Conservation (phyloP, 192 early-diverging fungal genomes). For the Backusella luteola region DNA sequence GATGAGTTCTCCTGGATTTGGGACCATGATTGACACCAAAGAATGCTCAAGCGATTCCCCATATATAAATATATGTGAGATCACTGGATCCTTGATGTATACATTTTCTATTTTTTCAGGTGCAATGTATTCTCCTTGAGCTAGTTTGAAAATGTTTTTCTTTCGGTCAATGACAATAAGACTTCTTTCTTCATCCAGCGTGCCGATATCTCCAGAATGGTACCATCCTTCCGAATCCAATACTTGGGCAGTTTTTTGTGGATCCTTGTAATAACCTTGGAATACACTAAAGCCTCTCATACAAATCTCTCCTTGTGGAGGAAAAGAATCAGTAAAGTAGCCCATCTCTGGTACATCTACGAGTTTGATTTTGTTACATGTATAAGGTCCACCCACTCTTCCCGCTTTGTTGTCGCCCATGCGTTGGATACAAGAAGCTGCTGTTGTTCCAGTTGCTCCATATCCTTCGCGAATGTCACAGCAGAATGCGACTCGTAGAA, state of each 20-base stretch:
- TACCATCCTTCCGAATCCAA: conserved; percentile 84
- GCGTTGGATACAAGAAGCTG: conserved; percentile 52
- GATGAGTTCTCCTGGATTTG: conserved; percentile 58
- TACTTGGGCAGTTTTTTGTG: conserved; percentile 70
- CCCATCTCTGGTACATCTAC: conserved; percentile 89
- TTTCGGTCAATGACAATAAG: conserved; percentile 80
- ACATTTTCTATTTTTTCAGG: conserved; percentile 85
- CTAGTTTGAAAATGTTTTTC: conserved; percentile 75
- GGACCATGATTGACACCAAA: conserved; percentile 75
- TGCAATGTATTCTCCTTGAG: conserved; percentile 68
- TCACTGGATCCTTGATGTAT: conserved; percentile 52
- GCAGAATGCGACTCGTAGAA: conserved; percentile 79
- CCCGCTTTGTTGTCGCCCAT: conserved; percentile 66
- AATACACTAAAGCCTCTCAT: conserved; percentile 76
- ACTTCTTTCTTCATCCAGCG: conserved; percentile 60
- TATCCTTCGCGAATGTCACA: conserved; percentile 81
- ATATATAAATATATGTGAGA: conserved; percentile 74
- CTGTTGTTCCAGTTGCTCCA: conserved; percentile 79
- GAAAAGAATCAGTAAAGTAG: conserved; percentile 76
- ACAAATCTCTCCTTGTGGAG: conserved; percentile 87
- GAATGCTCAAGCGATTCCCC: conserved; percentile 73
- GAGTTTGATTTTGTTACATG: conserved; percentile 83
- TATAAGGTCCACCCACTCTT: conserved; percentile 70
- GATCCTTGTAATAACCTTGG: conserved; percentile 73
- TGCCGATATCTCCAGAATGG: conserved; percentile 82